phyloP scores from a whole-genome alignment of 2,329 filamentous ascomycete genomes.

The Colletotrichum orchidophilum region DNA sequence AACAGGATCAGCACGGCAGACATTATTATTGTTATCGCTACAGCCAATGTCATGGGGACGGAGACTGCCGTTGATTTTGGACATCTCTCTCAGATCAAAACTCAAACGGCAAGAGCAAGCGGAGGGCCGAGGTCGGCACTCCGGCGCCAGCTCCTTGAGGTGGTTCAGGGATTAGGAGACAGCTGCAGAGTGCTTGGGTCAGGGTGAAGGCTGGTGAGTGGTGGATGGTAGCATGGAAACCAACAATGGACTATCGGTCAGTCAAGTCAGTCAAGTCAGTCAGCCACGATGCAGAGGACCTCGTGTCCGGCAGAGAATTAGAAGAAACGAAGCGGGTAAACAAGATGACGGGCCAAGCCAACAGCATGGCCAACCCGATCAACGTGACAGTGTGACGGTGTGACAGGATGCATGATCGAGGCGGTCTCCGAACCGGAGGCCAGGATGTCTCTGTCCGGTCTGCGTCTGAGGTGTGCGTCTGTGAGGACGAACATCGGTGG shows the following conservation, averaged over 20 bases:
- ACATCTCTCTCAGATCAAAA: too few relatives aligned
- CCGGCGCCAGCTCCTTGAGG: neutral
- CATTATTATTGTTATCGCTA: too few relatives aligned
- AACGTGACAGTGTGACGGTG: constrained; percentile 14
- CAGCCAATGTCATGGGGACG: too few relatives aligned
- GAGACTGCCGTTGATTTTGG: too few relatives aligned
- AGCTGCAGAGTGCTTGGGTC: neutral
- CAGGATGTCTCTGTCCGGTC: neutral
- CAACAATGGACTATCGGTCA: neutral
- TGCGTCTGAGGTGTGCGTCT: neutral
- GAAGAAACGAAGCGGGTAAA: neutral
- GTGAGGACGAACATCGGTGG: neutral
- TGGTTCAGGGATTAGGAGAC: neutral
- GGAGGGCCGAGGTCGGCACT: constrained; percentile 8
- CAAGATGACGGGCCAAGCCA: neutral
- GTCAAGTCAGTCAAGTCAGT: too few relatives aligned
- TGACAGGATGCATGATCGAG: neutral
- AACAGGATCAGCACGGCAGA: too few relatives aligned
- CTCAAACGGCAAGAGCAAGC: neutral
- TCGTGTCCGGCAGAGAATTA: constrained; percentile 14
- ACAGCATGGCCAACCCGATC: constrained; percentile 9
- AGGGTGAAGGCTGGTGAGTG: neutral
- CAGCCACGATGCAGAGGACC: neutral
- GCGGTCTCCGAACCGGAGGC: constrained; percentile 14
- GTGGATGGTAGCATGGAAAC: neutral